Percentiles rank a stretch among this genome's conserved stretches.
Conservation (phyloP, 345 rosid genomes). For the Populus nigra region DNA sequence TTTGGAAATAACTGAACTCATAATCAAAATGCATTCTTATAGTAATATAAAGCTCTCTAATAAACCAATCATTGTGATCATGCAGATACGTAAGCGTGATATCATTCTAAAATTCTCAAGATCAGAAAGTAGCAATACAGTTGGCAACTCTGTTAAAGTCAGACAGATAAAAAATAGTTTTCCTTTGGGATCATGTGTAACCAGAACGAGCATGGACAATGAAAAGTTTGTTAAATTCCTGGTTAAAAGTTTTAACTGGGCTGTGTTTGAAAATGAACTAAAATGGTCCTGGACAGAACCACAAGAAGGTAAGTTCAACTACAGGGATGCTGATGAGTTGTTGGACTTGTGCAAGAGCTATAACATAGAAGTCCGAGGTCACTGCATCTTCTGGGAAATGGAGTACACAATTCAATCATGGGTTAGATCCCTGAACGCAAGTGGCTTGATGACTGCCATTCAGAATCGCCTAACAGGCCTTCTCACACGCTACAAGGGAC, state of each 20-base stretch:
- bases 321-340: constrained; percentile 78
- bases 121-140: constrained; percentile 27
- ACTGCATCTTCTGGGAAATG: constrained; percentile 53
- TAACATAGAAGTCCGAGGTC: constrained; percentile 53
- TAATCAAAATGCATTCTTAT: too few species aligned
- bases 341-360: constrained; percentile 55
- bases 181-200: constrained; percentile 81
- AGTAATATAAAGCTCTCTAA: neutral
- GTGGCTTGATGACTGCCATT: constrained; percentile 36
- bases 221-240: constrained; percentile 77
- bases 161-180: constrained; percentile 64
- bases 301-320: constrained; percentile 66
- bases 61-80: neutral
- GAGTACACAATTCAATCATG: constrained; percentile 47
- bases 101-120: constrained; percentile 61
- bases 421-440: constrained; percentile 42
- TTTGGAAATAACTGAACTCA: too few species aligned
- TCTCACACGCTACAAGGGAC: constrained; percentile 52
- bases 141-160: constrained; percentile 49
- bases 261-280: constrained; percentile 85
- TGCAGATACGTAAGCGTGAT: constrained; percentile 78
- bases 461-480: constrained; percentile 40
- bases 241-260: constrained; percentile 72
- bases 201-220: constrained; percentile 75
- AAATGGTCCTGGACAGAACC: constrained; percentile 98